Percentiles rank a stretch among this genome's conserved stretches.
phyloP scores from a whole-genome alignment of 768 basidiomycete genomes.

The Lactarius sp. region DNA sequence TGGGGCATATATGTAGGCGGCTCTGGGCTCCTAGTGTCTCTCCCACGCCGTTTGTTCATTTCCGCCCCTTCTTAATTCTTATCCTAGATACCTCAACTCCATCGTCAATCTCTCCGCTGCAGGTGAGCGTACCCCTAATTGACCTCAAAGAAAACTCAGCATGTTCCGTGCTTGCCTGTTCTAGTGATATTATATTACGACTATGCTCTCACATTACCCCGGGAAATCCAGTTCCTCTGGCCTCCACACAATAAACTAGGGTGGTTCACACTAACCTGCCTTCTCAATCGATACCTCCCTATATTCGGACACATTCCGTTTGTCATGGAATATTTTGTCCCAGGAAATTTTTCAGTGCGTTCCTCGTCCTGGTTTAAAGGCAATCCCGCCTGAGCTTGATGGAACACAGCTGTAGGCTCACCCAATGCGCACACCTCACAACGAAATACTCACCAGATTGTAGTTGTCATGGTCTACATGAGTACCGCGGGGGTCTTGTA shows the following conservation, averaged over 20 bases:
- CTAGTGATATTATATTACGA: constrained; percentile 33
- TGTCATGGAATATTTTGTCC: no score
- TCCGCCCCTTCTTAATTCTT: no score
- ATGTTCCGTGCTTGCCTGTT: background rate
- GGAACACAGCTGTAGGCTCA: no score
- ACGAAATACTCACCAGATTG: background rate
- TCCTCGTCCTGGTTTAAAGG: no score
- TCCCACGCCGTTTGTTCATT: background rate
- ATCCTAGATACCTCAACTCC: constrained; percentile 7
- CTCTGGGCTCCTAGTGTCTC: no score
- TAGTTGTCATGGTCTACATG: constrained; percentile 3
- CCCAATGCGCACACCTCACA: background rate
- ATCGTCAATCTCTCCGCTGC: background rate
- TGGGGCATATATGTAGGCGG: background rate
- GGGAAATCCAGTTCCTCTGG: no score
- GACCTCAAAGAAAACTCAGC: background rate
- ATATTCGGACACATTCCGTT: no score
- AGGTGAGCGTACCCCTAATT: background rate
- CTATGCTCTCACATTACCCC: constrained; percentile 28
- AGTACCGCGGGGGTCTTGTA: background rate
- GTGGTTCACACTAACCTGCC: no score
- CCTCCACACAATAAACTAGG: no score
- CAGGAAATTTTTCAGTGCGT: no score
- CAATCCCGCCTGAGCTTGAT: no score
- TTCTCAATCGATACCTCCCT: no score